Evolutionary conservation across 2,329 filamentous ascomycete species (phyloP).

Genomic region (Drechslerella stenobrocha): DNA sequence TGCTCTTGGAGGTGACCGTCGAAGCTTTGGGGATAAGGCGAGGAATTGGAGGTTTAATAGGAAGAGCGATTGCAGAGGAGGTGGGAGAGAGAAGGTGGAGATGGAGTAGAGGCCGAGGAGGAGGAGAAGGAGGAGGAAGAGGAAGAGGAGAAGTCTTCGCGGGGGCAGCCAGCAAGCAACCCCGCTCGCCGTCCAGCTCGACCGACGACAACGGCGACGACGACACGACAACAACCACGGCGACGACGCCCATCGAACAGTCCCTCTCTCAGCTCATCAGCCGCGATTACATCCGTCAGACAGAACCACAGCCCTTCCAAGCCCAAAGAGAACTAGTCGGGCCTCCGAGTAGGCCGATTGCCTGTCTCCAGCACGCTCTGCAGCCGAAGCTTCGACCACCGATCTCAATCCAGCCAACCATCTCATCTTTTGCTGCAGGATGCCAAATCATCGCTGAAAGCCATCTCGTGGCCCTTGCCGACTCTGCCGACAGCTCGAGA

Average conservation of each 20-base stretch:
- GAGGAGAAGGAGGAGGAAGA: too few species aligned
- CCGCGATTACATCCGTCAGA: conserved; percentile 2
- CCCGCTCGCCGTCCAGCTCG: too few species aligned
- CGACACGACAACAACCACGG: background rate
- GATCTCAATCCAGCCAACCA: too few species aligned
- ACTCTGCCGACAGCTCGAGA: background rate
- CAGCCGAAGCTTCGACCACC: background rate
- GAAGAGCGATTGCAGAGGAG: background rate
- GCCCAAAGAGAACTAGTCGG: too few species aligned
- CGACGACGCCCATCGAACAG: background rate
- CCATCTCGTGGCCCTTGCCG: background rate
- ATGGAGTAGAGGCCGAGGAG: background rate
- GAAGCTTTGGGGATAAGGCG: background rate
- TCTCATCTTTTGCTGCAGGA: background rate
- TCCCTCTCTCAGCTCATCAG: conserved; percentile 3
- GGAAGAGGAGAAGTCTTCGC: too few species aligned
- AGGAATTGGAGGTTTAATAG: background rate
- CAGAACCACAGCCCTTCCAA: background rate
- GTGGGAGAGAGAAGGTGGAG: background rate
- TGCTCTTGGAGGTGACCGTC: background rate
- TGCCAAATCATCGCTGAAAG: background rate
- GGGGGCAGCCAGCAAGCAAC: too few species aligned
- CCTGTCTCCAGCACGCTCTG: background rate
- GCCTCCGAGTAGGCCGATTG: conserved; percentile 4
- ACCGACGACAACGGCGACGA: too few species aligned